These are phyloP conservation scores for Malus sylvestris DNA, from an alignment of 306 rosid species.

Conservation along the genomic window DNA sequence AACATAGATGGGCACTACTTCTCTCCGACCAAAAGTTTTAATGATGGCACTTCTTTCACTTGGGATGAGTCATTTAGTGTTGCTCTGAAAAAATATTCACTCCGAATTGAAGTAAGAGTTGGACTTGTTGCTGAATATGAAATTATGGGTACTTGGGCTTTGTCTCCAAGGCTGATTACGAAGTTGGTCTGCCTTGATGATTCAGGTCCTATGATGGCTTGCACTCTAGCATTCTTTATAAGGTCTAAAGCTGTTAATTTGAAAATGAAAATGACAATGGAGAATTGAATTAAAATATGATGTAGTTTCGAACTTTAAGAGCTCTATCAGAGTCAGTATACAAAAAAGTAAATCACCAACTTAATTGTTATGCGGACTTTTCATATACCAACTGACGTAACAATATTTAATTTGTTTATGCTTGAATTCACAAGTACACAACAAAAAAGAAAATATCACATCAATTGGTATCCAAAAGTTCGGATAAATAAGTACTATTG, in stretches of 20 bases:
- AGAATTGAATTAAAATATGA: neutral
- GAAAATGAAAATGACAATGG: neutral
- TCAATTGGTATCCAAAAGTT: too few relatives aligned
- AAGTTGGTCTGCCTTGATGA: constrained; percentile 42
- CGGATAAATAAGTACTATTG: too few relatives aligned
- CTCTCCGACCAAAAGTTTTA: constrained; percentile 37
- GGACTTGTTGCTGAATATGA: constrained; percentile 47
- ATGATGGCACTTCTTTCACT: constrained; percentile 18
- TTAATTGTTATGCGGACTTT: too few relatives aligned
- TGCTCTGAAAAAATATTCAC: constrained; percentile 34
- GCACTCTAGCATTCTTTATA: constrained; percentile 13
- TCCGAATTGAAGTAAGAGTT: constrained; percentile 23
- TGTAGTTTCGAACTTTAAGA: neutral
- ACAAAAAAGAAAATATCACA: too few relatives aligned
- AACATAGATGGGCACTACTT: neutral
- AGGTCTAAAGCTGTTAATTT: constrained; percentile 11
- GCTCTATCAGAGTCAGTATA: too few relatives aligned
- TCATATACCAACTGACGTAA: too few relatives aligned
- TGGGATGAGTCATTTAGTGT: constrained; percentile 39
- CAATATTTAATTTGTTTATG: too few relatives aligned
- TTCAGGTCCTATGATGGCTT: constrained; percentile 38
- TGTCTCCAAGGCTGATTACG: constrained; percentile 34
- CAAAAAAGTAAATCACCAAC: too few relatives aligned
- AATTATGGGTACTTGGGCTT: constrained; percentile 43
- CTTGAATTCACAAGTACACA: too few relatives aligned